A percentile compares a stretch with the other conserved stretches of the same genome.
phyloP scores from a whole-genome alignment of 306 rosid genomes.

The Elaeagnus macrophylla region DNA sequence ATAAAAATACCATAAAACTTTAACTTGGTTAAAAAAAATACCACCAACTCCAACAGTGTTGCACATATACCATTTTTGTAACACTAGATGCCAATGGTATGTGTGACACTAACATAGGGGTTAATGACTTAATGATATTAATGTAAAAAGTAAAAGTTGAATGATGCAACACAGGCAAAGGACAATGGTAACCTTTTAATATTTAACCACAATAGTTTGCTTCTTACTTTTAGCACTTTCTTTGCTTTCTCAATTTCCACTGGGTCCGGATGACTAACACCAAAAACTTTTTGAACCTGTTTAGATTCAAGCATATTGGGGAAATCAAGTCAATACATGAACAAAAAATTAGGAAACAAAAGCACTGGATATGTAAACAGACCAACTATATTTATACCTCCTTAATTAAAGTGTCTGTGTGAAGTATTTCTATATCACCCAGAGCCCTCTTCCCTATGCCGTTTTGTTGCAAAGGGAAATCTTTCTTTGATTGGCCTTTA shows the following conservation, averaged over 20 bases:
- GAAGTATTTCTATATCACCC: constrained; percentile 61
- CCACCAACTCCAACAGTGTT: too few species aligned
- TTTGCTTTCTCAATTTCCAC: constrained; percentile 69
- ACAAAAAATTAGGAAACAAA: neutral
- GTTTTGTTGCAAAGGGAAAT: constrained; percentile 41
- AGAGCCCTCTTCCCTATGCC: constrained; percentile 53
- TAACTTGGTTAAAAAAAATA: too few species aligned
- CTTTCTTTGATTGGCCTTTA: constrained; percentile 55
- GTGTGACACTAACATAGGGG: too few species aligned
- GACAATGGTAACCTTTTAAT: neutral
- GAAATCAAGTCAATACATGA: constrained; percentile 5
- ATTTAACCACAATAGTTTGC: neutral
- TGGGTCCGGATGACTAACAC: constrained; percentile 51
- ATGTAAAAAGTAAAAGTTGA: too few species aligned
- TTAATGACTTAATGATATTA: too few species aligned
- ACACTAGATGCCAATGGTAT: too few species aligned
- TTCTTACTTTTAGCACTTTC: constrained; percentile 63
- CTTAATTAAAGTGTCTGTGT: constrained; percentile 67
- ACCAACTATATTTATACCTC: constrained; percentile 43
- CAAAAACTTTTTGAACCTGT: constrained; percentile 75
- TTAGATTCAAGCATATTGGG: constrained; percentile 14
- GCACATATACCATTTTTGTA: too few species aligned
- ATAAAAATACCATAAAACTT: too few species aligned
- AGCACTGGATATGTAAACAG: neutral
- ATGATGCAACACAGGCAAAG: neutral